These are phyloP conservation scores for Willaertia magna DNA, from an alignment of 208 protist species.

Conservation along the genomic window DNA sequence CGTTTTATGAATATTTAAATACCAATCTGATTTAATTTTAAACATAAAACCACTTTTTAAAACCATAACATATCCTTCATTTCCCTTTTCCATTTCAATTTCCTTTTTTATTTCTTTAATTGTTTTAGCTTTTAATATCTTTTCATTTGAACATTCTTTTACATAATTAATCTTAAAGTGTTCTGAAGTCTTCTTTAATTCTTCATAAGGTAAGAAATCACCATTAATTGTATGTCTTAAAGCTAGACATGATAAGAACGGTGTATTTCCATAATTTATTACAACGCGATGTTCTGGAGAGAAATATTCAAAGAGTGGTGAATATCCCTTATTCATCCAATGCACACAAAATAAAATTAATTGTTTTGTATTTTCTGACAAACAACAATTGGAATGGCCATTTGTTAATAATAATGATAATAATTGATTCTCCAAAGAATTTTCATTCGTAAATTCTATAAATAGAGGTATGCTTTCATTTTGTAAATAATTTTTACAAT, in stretches of 20 bases:
- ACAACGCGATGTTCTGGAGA: background rate
- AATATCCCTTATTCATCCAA: background rate
- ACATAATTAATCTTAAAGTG: background rate
- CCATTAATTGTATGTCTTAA: background rate
- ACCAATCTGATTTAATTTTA: conserved; percentile 14
- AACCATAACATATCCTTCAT: conserved; percentile 1
- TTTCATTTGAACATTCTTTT: background rate
- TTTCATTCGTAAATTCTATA: too few species aligned
- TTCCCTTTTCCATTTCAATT: background rate
- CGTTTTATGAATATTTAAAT: background rate
- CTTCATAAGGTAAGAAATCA: background rate
- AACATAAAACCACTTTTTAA: background rate
- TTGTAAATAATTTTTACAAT: background rate
- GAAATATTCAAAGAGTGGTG: background rate
- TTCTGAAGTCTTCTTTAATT: background rate
- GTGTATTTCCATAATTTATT: background rate
- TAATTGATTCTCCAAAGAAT: too few species aligned
- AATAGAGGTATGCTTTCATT: too few species aligned
- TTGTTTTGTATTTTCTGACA: too few species aligned
- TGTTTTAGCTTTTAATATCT: background rate
- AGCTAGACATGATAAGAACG: background rate
- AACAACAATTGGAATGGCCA: too few species aligned
- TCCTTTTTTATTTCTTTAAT: background rate
- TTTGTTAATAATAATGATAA: too few species aligned
- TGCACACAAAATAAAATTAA: background rate